Percentiles rank a stretch among this genome's conserved stretches.
These are phyloP conservation scores for Cryptosporidium sp. DNA, from an alignment of 169 alveolate species.

Conservation along the genomic window DNA sequence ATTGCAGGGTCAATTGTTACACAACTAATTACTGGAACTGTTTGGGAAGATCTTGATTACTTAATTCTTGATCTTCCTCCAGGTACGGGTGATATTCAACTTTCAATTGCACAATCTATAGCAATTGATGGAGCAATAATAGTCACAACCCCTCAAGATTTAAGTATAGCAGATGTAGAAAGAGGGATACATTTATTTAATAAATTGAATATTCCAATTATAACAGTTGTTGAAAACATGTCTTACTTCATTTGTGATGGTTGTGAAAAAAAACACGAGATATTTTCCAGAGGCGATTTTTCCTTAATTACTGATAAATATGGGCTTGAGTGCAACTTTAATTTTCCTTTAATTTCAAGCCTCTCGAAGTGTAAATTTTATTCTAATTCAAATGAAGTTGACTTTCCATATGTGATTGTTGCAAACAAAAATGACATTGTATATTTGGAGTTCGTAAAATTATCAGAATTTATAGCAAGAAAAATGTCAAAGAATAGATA, in stretches of 20 bases:
- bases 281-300: constrained; percentile 89
- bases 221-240: constrained; percentile 96
- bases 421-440: constrained; percentile 83
- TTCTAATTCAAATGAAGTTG: constrained; percentile 79
- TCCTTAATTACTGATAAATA: constrained; percentile 82
- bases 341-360: constrained; percentile 85
- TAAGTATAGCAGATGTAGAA: constrained; percentile 93
- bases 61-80: constrained; percentile 99
- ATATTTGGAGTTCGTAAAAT: constrained; percentile 71
- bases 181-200: constrained; percentile 95
- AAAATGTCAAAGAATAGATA: constrained; percentile 78
- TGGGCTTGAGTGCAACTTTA: constrained; percentile 86
- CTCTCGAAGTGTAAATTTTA: constrained; percentile 81
- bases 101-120: constrained; percentile 94
- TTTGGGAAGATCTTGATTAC: constrained; percentile 98
- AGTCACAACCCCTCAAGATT: constrained; percentile 94
- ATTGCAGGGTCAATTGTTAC: constrained; percentile 91
- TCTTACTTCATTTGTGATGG: constrained; percentile 90
- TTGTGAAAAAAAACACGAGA: constrained; percentile 88
- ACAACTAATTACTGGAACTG: constrained; percentile 89
- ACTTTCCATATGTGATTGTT: constrained; percentile 86
- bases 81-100: constrained; percentile 99
- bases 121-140: constrained; percentile 91
- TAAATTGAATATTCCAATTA: constrained; percentile 91
- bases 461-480: constrained; percentile 82